Base-by-base conservation (phyloP, 1,284 basidiomycete species). In the Leccinum insolens region DNA sequence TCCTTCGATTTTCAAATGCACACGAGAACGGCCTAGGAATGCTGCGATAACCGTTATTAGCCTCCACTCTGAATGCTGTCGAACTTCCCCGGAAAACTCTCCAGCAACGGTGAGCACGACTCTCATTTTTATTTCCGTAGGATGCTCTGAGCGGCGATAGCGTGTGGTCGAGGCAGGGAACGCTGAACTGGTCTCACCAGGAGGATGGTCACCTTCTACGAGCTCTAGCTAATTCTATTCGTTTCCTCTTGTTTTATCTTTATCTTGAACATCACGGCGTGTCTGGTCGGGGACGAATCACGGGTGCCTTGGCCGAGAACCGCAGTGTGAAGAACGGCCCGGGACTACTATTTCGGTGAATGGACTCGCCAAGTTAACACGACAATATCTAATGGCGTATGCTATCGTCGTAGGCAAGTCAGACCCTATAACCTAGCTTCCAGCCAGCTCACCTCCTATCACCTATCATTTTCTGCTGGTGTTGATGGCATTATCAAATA, bases 311-410 rank as follows among this genome's bases (percentile, higher is more conserved):
- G 17, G 71, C 72, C 69, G 69, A 74, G 72, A 71, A 75, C 64
- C 65, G 67, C 62, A 70, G 75, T 28, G 73, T 81, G 28, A 83
- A 83, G 66, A 79, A 80, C 63, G 80, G 82, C 20, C 31, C 31
- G 68, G 71, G n/a, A 72, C 31, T 44, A 69, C 68, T 11, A 69
- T 69, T n/a, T 73, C 73, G 7, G 66, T 63, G 61, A 66, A 74
- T 69, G 58, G 74, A 65, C 76, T 84, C 20, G 75, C 80, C 6
- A 75, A 76, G 39, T 74, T 91, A 68, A 83, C 85, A 22, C 79
- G 80, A 69, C 87, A 86, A 72, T 92, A 92, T 74, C 78, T 92
- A 31, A 71, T 86, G 4, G 89, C 91, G 7, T 92, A 91, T 76
- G 88, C 84, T 2, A 84, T 91, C 34, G 90, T 90, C 34, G 31